Percentiles rank a stretch among this genome's conserved stretches.
Evolutionary conservation across 768 basidiomycete species (phyloP).

Genomic region (Dacryopinax spathularia): DNA sequence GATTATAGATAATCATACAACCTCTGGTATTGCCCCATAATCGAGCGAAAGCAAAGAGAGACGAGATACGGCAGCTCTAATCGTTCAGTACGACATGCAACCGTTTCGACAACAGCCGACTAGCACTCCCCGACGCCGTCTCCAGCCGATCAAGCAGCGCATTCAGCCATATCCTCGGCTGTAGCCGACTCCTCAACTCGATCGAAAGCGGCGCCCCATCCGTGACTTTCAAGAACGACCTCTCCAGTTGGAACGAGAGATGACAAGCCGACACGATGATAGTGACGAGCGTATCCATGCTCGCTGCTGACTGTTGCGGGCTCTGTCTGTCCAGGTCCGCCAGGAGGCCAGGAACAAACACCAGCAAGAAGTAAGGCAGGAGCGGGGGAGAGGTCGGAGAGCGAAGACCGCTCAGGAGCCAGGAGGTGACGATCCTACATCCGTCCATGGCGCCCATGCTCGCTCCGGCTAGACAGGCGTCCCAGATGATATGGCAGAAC

Average conservation of each 20-base stretch:
- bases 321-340: constrained; percentile 39
- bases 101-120: not conserved
- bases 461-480: constrained; percentile 41
- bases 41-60: no score
- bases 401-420: constrained; percentile 47
- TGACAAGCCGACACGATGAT: not conserved
- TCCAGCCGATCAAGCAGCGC: not conserved
- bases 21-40: no score
- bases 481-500: constrained; percentile 58
- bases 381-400: constrained; percentile 41
- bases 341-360: constrained; percentile 50
- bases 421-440: constrained; percentile 50
- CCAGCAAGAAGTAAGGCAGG: constrained; percentile 57
- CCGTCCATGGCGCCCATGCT: constrained; percentile 47
- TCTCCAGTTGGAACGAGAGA: not conserved
- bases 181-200: not conserved
- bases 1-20: no score
- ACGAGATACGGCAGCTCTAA: no score
- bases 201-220: not conserved
- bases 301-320: constrained; percentile 39
- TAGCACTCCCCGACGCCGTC: not conserved
- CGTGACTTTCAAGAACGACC: not conserved
- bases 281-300: constrained; percentile 29
- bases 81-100: not conserved
- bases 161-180: not conserved